phyloP scores from a whole-genome alignment of 306 rosid genomes.

The Fragaria iinumae region DNA sequence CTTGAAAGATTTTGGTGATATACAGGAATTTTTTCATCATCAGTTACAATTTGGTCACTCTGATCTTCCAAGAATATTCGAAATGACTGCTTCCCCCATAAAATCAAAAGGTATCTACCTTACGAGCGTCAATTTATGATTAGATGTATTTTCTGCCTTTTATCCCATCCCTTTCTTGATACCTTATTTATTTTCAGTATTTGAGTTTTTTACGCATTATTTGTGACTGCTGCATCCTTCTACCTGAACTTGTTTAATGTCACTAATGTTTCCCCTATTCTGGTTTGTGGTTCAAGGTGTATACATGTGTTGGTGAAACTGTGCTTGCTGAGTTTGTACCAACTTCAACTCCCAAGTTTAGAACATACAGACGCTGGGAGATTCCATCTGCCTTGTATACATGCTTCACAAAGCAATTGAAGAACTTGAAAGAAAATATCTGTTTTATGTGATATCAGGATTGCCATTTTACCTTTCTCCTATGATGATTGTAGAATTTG shows the following conservation, averaged over 20 bases:
- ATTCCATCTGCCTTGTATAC: constrained; percentile 32
- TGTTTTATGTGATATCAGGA: constrained; percentile 20
- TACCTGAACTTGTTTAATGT: too few species aligned
- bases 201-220: too few species aligned
- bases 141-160: background rate
- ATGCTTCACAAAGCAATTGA: constrained; percentile 30
- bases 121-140: background rate
- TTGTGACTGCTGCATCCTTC: too few species aligned
- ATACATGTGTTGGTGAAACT: constrained; percentile 69
- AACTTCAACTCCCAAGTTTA: constrained; percentile 65
- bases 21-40: constrained; percentile 75
- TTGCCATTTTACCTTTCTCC: background rate
- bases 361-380: constrained; percentile 35
- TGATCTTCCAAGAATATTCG: constrained; percentile 71
- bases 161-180: too few species aligned
- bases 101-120: constrained; percentile 68
- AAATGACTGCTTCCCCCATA: constrained; percentile 92
- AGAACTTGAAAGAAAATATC: constrained; percentile 47
- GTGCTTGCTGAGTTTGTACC: constrained; percentile 61
- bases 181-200: too few species aligned
- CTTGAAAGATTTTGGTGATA: constrained; percentile 18
- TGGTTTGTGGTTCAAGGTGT: constrained; percentile 47
- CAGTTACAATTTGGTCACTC: constrained; percentile 36
- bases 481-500: background rate
- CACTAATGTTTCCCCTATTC: too few species aligned